Evolutionary conservation across 306 rosid genomes (phyloP).

Genomic region (Malus orientalis): DNA sequence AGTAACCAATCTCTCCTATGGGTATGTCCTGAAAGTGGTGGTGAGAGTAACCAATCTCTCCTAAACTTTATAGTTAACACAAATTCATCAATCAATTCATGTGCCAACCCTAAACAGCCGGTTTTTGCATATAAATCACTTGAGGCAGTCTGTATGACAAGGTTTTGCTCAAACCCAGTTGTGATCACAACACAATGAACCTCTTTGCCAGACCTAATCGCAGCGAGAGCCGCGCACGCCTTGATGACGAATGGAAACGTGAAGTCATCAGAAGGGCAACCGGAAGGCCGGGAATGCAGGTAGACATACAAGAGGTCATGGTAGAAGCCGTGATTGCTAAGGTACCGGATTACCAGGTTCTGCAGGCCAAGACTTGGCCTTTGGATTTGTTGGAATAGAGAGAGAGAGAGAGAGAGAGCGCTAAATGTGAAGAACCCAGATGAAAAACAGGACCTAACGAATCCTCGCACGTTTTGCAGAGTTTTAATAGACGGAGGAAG

Average conservation of each 20-base stretch:
- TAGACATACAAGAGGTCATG: slow-evolving; percentile 12
- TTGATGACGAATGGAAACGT: slow-evolving; percentile 28
- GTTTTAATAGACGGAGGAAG: slow-evolving; percentile 16
- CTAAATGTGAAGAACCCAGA: slow-evolving; percentile 22
- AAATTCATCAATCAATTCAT: slow-evolving; percentile 20
- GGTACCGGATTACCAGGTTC: slow-evolving; percentile 22
- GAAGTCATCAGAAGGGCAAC: slow-evolving; percentile 24
- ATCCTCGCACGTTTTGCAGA: slow-evolving; percentile 8
- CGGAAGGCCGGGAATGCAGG: slow-evolving; percentile 5
- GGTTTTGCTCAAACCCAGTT: slow-evolving; percentile 22
- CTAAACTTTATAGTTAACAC: too few species aligned
- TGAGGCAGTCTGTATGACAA: slow-evolving; percentile 24
- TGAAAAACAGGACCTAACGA: slow-evolving; percentile 17
- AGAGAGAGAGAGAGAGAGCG: slow-evolving; percentile 16
- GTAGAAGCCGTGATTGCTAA: slow-evolving; percentile 18
- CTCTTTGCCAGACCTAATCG: slow-evolving; percentile 7
- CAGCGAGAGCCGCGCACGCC: slow-evolving; percentile 28
- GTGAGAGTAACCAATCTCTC: too few species aligned
- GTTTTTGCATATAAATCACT: slow-evolving; percentile 19
- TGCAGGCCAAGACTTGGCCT: slow-evolving; percentile 19
- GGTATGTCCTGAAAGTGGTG: background rate
- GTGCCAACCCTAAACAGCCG: slow-evolving; percentile 18
- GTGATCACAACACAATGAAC: slow-evolving; percentile 22
- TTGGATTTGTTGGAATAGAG: slow-evolving; percentile 11
- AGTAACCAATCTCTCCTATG: too few species aligned